These are phyloP conservation scores for Emmonsiellopsis sp. DNA, from an alignment of 2,329 filamentous ascomycete genomes.

Conservation along the genomic window DNA sequence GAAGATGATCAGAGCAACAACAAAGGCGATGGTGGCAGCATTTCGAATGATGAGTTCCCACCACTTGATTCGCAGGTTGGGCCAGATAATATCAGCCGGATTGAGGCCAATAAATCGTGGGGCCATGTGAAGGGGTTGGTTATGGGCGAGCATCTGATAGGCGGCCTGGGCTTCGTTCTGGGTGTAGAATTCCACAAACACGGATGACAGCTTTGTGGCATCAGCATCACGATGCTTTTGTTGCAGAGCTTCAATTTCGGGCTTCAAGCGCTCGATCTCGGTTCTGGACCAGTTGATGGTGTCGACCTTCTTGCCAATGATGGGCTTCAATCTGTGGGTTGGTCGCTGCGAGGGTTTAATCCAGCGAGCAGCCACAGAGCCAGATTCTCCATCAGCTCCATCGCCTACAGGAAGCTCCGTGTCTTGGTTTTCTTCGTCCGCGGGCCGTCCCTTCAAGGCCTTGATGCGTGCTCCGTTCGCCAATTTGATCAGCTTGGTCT, in stretches of 20 bases:
- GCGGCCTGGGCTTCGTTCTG: slow-evolving; percentile 80
- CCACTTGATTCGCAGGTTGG: slow-evolving; percentile 73
- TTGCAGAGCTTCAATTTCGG: slow-evolving; percentile 61
- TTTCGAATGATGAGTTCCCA: slow-evolving; percentile 72
- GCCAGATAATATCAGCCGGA: slow-evolving; percentile 79
- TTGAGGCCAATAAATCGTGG: slow-evolving; percentile 76
- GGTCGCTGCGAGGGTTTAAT: slow-evolving; percentile 65
- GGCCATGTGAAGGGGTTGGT: slow-evolving; percentile 77
- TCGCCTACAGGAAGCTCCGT: slow-evolving; percentile 31
- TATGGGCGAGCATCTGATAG: slow-evolving; percentile 78
- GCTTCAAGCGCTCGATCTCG: slow-evolving; percentile 66
- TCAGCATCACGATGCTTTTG: slow-evolving; percentile 57
- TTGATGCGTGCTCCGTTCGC: slow-evolving; percentile 67
- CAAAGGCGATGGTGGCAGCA: slow-evolving; percentile 60
- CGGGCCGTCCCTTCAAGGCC: slow-evolving; percentile 50
- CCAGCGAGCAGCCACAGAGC: slow-evolving; percentile 46
- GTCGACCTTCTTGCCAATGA: slow-evolving; percentile 83
- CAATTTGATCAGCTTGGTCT: slow-evolving; percentile 73
- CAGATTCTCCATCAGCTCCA: slow-evolving; percentile 56
- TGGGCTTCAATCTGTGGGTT: slow-evolving; percentile 60
- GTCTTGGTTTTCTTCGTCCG: slow-evolving; percentile 26
- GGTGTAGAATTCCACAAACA: slow-evolving; percentile 82
- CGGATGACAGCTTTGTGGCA: slow-evolving; percentile 59
- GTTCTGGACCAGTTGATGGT: slow-evolving; percentile 82
- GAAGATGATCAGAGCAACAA: slow-evolving; percentile 74